Percentiles rank a stretch among this genome's conserved stretches.
Evolutionary conservation across 768 basidiomycete species (phyloP).

Genomic region (Mrakia hoshinonis): DNA sequence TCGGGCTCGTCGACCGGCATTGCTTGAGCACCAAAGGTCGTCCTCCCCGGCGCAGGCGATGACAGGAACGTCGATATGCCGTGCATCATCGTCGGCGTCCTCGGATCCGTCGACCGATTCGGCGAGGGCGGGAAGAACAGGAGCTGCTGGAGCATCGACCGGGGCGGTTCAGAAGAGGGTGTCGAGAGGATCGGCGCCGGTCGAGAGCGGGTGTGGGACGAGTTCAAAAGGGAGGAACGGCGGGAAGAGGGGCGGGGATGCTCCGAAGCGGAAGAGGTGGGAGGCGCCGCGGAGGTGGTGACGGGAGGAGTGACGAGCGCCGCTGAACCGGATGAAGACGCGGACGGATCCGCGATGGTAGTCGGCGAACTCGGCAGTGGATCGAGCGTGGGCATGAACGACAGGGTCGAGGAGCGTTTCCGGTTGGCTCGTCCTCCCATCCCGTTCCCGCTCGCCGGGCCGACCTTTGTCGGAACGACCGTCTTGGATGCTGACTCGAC

Average conservation of each 20-base stretch:
- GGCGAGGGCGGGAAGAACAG: constrained; percentile 7
- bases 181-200: background rate
- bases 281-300: background rate
- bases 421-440: background rate
- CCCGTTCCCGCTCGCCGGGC: too few species aligned
- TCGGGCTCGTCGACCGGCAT: background rate
- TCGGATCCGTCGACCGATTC: constrained; percentile 4
- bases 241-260: constrained; percentile 2
- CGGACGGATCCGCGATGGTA: background rate
- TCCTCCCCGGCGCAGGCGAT: background rate
- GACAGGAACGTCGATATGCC: background rate
- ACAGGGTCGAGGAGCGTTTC: constrained; percentile 14
- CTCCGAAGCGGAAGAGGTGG: background rate
- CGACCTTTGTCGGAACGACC: too few species aligned
- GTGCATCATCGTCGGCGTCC: background rate
- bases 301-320: background rate
- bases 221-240: constrained; percentile 1
- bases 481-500: background rate
- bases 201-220: constrained; percentile 8
- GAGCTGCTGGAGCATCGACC: background rate
- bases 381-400: constrained; percentile 21
- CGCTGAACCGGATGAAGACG: background rate
- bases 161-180: too few species aligned
- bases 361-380: constrained; percentile 21
- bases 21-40: background rate